A percentile compares a stretch with the other conserved stretches of the same genome.
Evolutionary conservation across 352 stramenopile species (phyloP).

Genomic region (Phytophthora citrophthora): DNA sequence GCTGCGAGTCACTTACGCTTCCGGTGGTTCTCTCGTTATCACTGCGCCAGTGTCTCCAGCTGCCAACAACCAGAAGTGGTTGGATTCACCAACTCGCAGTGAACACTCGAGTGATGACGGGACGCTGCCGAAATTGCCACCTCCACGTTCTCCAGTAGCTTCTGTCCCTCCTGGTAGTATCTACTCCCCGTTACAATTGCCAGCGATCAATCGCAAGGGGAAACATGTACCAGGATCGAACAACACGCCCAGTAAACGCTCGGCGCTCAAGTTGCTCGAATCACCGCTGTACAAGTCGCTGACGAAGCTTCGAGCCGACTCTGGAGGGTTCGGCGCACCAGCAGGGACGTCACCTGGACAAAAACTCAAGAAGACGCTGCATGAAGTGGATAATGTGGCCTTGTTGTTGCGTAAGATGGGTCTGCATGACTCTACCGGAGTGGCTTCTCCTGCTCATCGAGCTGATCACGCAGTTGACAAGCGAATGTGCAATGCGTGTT

Average conservation of each 20-base stretch:
- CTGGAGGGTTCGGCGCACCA: constrained; percentile 26
- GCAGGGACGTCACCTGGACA: constrained; percentile 27
- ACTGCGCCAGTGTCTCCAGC: constrained; percentile 33
- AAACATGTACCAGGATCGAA: constrained; percentile 26
- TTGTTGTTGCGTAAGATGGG: constrained; percentile 76
- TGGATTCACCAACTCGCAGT: constrained; percentile 33
- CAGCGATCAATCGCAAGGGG: constrained; percentile 42
- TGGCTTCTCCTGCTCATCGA: constrained; percentile 39
- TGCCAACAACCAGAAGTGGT: constrained; percentile 19
- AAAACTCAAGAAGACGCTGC: constrained; percentile 61
- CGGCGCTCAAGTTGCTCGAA: constrained; percentile 62
- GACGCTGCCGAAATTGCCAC: constrained; percentile 24
- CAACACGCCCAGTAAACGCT: constrained; percentile 13
- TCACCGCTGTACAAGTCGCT: constrained; percentile 82
- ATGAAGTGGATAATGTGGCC: constrained; percentile 77
- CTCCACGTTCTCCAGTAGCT: constrained; percentile 30
- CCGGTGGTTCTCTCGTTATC: constrained; percentile 61
- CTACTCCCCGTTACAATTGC: constrained; percentile 31
- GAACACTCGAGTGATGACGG: constrained; percentile 31
- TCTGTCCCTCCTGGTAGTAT: constrained; percentile 29
- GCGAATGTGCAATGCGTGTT: constrained; percentile 86
- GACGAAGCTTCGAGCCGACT: constrained; percentile 51
- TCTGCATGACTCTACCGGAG: constrained; percentile 44
- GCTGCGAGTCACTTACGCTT: constrained; percentile 61
- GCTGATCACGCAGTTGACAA: constrained; percentile 75